These are phyloP conservation scores for Phytophthora parvispora DNA, from an alignment of 352 stramenopile species.

Conservation along the genomic window DNA sequence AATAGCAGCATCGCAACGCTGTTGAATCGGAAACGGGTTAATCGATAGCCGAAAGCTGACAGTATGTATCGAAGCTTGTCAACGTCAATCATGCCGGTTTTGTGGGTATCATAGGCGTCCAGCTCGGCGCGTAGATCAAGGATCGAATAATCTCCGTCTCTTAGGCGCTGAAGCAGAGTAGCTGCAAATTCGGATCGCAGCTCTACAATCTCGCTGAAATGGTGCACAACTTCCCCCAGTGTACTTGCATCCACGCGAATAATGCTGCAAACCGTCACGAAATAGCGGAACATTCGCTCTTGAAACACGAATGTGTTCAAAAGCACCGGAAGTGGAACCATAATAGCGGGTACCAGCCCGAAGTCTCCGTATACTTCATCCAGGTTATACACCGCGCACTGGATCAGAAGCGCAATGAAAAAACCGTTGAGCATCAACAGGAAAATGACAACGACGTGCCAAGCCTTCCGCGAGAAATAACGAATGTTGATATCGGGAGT, in stretches of 20 bases:
- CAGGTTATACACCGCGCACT: constrained; percentile 68
- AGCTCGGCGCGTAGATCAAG: constrained; percentile 49
- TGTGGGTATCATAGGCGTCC: constrained; percentile 29
- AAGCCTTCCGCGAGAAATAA: constrained; percentile 73
- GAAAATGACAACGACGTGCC: constrained; percentile 71
- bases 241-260: constrained; percentile 62
- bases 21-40: constrained; percentile 74
- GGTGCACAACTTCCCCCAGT: constrained; percentile 61
- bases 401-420: constrained; percentile 66
- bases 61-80: constrained; percentile 55
- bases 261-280: constrained; percentile 67
- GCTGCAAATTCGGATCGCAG: constrained; percentile 61
- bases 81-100: constrained; percentile 50
- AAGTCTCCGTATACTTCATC: constrained; percentile 46
- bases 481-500: constrained; percentile 29
- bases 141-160: constrained; percentile 23
- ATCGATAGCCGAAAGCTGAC: constrained; percentile 46
- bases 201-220: constrained; percentile 73
- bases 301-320: constrained; percentile 77
- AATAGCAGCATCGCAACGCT: constrained; percentile 69
- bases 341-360: constrained; percentile 26
- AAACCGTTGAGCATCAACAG: constrained; percentile 82
- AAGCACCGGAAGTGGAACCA: constrained; percentile 49
- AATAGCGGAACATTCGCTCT: constrained; percentile 69
- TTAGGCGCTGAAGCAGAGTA: constrained; percentile 38